Evolutionary conservation across 2,329 filamentous ascomycete species (phyloP).

Genomic region (Pseudogymnoascus sp.): DNA sequence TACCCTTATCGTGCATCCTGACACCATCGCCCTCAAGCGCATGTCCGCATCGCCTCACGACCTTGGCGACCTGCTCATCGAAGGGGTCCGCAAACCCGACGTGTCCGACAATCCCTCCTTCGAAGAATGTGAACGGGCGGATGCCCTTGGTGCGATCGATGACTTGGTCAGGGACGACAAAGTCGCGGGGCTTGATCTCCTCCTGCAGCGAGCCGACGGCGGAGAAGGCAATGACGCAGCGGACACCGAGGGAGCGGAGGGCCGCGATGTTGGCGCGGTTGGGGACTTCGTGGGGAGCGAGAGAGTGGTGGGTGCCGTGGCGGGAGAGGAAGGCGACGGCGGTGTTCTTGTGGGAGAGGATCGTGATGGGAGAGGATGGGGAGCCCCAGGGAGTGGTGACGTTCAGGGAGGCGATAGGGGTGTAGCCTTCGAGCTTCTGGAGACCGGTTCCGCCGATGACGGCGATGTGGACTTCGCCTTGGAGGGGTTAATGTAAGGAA

Average conservation of each 20-base stretch:
- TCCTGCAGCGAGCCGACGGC: slow-evolving; percentile 90
- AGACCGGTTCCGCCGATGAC: slow-evolving; percentile 93
- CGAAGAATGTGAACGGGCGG: slow-evolving; percentile 92
- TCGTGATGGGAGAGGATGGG: slow-evolving; percentile 67
- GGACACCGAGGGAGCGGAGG: slow-evolving; percentile 80
- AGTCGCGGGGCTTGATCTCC: slow-evolving; percentile 90
- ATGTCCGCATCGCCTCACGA: slow-evolving; percentile 69
- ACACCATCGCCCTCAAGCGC: slow-evolving; percentile 77
- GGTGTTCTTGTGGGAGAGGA: slow-evolving; percentile 77
- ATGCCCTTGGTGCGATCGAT: slow-evolving; percentile 94
- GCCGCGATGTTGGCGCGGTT: slow-evolving; percentile 95
- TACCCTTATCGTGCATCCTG: slow-evolving; percentile 73
- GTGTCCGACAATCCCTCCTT: slow-evolving; percentile 83
- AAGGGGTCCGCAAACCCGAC: slow-evolving; percentile 96
- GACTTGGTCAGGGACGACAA: slow-evolving; percentile 90
- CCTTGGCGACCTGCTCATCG: slow-evolving; percentile 64
- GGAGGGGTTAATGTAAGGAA: background rate
- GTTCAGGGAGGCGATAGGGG: slow-evolving; percentile 69
- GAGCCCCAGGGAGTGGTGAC: slow-evolving; percentile 80
- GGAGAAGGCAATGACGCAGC: slow-evolving; percentile 87
- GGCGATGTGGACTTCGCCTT: slow-evolving; percentile 70
- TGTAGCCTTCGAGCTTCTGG: slow-evolving; percentile 77
- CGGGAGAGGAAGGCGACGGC: slow-evolving; percentile 89
- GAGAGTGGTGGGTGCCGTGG: slow-evolving; percentile 81
- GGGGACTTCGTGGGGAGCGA: slow-evolving; percentile 91